These are phyloP conservation scores for Trichosporon asahii DNA, from an alignment of 1,284 basidiomycete genomes.

Conservation along the genomic window DNA sequence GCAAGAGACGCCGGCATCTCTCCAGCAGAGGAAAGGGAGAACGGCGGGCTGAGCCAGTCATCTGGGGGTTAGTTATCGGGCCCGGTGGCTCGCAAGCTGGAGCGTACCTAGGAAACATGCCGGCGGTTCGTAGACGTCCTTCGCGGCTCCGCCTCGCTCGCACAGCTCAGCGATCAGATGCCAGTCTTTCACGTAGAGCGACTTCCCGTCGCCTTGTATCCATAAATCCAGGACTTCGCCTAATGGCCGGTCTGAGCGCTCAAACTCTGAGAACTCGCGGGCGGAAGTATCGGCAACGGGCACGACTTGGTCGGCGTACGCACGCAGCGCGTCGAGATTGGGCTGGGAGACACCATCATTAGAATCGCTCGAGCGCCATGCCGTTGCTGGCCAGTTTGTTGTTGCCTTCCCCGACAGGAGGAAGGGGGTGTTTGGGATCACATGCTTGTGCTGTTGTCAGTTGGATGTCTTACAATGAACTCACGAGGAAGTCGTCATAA, in stretches of 20 bases:
- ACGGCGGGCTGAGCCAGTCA: constrained; percentile 57
- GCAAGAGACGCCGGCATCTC: constrained; percentile 21
- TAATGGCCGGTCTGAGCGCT: constrained; percentile 44
- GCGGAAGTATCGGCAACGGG: constrained; percentile 46
- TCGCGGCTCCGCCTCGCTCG: constrained; percentile 29
- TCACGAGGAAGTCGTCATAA: constrained; percentile 19
- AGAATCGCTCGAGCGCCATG: not conserved
- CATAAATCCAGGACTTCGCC: constrained; percentile 51
- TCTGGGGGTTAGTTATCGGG: constrained; percentile 39
- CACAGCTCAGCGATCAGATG: constrained; percentile 53
- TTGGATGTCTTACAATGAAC: too few species aligned
- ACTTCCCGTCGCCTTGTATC: constrained; percentile 33
- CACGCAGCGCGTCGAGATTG: constrained; percentile 29
- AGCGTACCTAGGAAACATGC: constrained; percentile 49
- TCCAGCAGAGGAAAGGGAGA: constrained; percentile 17
- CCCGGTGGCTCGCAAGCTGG: not conserved
- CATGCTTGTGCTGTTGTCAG: constrained; percentile 36
- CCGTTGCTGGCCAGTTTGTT: constrained; percentile 27
- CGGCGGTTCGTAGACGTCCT: constrained; percentile 54
- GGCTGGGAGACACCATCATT: constrained; percentile 18
- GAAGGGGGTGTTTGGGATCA: constrained; percentile 44
- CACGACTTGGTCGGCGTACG: constrained; percentile 44
- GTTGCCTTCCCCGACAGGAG: constrained; percentile 35
- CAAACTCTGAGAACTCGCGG: constrained; percentile 48
- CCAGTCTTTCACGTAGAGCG: constrained; percentile 60